These are phyloP conservation scores for Cyanidioschyzon merolae DNA, from an alignment of 23 red algal genomes.

Conservation along the genomic window DNA sequence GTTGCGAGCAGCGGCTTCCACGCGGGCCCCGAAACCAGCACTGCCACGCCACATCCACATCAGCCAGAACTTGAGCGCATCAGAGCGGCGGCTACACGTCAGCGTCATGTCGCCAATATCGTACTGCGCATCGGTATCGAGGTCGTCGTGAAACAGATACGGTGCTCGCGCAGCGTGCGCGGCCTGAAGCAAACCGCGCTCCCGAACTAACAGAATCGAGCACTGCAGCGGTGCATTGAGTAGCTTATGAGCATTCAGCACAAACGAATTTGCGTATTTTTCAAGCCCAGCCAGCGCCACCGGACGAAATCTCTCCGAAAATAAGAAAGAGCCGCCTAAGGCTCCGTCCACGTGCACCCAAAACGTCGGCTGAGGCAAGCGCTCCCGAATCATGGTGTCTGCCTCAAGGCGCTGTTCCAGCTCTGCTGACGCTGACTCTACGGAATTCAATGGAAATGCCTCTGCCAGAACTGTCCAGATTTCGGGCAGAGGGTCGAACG, in stretches of 20 bases:
- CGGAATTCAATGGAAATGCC: neutral
- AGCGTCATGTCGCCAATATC: constrained; percentile 9
- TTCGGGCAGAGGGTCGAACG: neutral
- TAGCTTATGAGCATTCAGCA: constrained; percentile 8
- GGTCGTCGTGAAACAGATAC: constrained; percentile 8
- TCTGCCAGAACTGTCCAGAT: neutral
- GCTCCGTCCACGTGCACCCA: constrained; percentile 12
- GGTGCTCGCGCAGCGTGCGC: neutral
- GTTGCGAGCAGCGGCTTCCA: neutral
- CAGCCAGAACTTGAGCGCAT: constrained; percentile 18
- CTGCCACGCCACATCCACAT: constrained; percentile 17
- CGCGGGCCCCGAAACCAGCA: constrained; percentile 3
- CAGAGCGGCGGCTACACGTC: constrained; percentile 8
- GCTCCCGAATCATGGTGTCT: too few species aligned
- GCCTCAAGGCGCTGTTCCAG: too few species aligned
- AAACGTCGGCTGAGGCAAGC: neutral
- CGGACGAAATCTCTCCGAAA: neutral
- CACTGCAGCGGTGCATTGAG: constrained; percentile 9
- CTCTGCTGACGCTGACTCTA: too few species aligned
- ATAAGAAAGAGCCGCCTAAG: neutral
- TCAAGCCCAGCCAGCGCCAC: neutral
- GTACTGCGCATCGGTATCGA: neutral
- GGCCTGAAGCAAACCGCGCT: neutral
- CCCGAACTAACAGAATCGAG: neutral
- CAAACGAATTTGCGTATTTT: neutral